Evolutionary conservation across 306 rosid genomes (phyloP), one percentile per base, ranked within the genome.

Genomic region (Ormosia semicastrata): DNA sequence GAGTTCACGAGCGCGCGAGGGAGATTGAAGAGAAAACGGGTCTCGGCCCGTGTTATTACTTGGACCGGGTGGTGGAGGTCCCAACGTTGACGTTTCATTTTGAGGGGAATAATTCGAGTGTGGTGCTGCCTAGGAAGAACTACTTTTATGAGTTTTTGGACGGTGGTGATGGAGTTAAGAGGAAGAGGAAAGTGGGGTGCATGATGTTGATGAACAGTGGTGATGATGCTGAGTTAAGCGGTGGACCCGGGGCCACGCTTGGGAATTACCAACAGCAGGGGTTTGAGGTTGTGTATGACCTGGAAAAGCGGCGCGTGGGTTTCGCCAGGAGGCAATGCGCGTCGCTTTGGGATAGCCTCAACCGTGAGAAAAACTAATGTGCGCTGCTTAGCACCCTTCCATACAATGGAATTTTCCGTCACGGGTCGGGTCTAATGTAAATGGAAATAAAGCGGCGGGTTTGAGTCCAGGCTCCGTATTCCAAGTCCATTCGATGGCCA

Each of bases 191-290:
- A 5, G 99, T 93, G 1, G 99, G 98, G 8, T 95, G 99, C 58
- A 44, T 94, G 93, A 93, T 93, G 98, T 7, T 95, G 82, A 92
- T 95, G 96, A 86, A 90, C 94, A 98, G 97, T 14, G 99, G 98
- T 0, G 94, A 90, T 88, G 98, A 90, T 29, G 46, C 40, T n/a
- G 99, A 95, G 29, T 83, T 86, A 18, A 80, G 75, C 7, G 97
- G 86, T 75, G 99, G 99, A 71, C 99, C 99, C 5, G 92, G 92
- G 50, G 99, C 98, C 1, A 92, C 88, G 0, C 91, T 95, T 1
- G 99, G 99, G 39, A 95, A 95, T 81, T 95, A 95, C 8, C 98
- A 95, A 57, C 99, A 95, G 69, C 99, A 95, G 46, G 97, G 98
- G 0, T 93, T 95, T 71, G 98, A 95, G 67, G 96, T 95, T 24